Evolutionary conservation across 352 stramenopile species (phyloP).

Genomic region (Phytophthora parvispora): DNA sequence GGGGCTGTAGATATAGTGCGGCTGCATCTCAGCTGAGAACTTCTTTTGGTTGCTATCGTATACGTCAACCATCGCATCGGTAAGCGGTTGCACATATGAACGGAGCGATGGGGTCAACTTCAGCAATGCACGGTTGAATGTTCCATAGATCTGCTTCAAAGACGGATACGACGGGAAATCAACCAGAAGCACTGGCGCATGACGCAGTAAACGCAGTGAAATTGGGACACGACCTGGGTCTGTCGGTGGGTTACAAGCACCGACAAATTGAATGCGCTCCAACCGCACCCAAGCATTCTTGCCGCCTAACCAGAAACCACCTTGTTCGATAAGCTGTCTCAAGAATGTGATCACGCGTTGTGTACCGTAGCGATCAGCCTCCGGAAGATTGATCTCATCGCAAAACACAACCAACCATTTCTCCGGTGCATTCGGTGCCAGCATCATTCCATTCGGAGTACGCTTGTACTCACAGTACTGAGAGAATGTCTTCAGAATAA

Average conservation of each 20-base stretch:
- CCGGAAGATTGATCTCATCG: slow-evolving; percentile 99
- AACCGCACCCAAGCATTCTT: slow-evolving; percentile 94
- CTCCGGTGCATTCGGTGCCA: slow-evolving; percentile 95
- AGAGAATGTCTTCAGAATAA: slow-evolving; percentile 99
- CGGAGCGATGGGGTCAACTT: slow-evolving; percentile 99
- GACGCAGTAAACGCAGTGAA: slow-evolving; percentile 98
- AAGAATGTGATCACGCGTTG: slow-evolving; percentile 99
- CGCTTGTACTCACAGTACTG: slow-evolving; percentile 99
- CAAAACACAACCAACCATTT: slow-evolving; percentile 99
- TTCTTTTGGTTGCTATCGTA: slow-evolving; percentile 98
- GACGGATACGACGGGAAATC: slow-evolving; percentile 98
- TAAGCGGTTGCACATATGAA: slow-evolving; percentile 97
- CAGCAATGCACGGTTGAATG: slow-evolving; percentile 99
- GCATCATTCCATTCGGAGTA: slow-evolving; percentile 96
- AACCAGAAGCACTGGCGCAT: slow-evolving; percentile 99
- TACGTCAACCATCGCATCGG: slow-evolving; percentile 99
- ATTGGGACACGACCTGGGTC: slow-evolving; percentile 98
- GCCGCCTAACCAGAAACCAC: slow-evolving; percentile 90
- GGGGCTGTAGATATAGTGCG: slow-evolving; percentile 99
- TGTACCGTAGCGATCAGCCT: slow-evolving; percentile 98
- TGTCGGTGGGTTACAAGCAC: slow-evolving; percentile 99
- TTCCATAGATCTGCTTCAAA: slow-evolving; percentile 99
- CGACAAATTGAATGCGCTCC: slow-evolving; percentile 97
- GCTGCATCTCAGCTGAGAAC: slow-evolving; percentile 95
- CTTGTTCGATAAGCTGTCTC: slow-evolving; percentile 98